These are phyloP conservation scores for Globisporangium spiculum DNA, from an alignment of 352 stramenopile genomes.

Conservation along the genomic window DNA sequence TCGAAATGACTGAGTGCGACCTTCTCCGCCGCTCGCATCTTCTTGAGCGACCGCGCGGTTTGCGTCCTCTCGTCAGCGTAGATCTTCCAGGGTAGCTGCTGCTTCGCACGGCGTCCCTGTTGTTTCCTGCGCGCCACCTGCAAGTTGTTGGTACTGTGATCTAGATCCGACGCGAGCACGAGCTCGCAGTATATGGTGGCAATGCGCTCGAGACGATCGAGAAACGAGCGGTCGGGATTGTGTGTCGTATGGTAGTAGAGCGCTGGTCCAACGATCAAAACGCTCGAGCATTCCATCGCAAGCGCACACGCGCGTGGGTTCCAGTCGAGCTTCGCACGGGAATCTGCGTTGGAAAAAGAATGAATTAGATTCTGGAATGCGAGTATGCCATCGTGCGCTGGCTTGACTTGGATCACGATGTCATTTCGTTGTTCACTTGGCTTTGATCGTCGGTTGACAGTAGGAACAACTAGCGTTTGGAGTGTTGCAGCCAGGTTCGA, in stretches of 20 bases:
- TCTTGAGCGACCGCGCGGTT: conserved; percentile 31
- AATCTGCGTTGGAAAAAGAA: neutral
- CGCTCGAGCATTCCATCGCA: conserved; percentile 1
- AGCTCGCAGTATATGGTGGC: neutral
- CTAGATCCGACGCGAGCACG: neutral
- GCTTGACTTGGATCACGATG: conserved; percentile 13
- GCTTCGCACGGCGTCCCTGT: conserved; percentile 17
- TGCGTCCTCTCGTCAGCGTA: conserved; percentile 49
- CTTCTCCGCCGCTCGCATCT: conserved; percentile 19
- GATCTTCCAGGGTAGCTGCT: conserved; percentile 61
- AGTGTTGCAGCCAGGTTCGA: neutral
- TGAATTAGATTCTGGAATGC: conserved; percentile 16
- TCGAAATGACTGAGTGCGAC: neutral
- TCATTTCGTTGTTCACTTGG: conserved; percentile 2
- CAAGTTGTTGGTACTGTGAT: neutral
- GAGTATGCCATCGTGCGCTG: conserved; percentile 22
- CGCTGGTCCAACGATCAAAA: conserved; percentile 20
- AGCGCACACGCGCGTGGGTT: conserved; percentile 31
- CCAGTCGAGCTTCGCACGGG: conserved; percentile 12
- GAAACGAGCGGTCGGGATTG: neutral
- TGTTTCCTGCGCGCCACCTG: conserved; percentile 2
- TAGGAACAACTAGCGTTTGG: conserved; percentile 11
- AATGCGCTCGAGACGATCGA: conserved; percentile 7
- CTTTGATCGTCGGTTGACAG: neutral
- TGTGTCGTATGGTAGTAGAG: conserved; percentile 19